Conservation (phyloP, 208 protist species). For the Zelonia costaricensis region DNA sequence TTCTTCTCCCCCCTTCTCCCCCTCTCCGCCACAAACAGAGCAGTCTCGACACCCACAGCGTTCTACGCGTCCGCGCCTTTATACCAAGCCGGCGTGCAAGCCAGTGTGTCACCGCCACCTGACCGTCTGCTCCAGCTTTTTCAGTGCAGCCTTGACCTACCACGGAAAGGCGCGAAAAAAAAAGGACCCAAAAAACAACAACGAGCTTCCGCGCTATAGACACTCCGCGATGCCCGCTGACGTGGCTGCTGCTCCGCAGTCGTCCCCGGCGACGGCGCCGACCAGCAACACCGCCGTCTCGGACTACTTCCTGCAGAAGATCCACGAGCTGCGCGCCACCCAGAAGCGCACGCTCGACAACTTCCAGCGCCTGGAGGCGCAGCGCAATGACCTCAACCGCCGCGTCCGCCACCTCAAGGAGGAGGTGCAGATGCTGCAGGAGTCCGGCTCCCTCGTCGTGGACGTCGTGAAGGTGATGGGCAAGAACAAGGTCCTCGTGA, state of each 20-base stretch:
- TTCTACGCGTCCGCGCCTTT: too few relatives aligned
- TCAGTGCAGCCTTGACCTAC: too few relatives aligned
- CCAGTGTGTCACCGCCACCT: too few relatives aligned
- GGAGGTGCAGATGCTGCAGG: conserved; percentile 98
- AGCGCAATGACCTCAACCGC: conserved; percentile 91
- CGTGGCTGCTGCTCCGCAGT: conserved; percentile 14
- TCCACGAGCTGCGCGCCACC: conserved; percentile 86
- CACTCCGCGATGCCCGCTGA: conserved; percentile 23
- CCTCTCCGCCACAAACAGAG: too few relatives aligned
- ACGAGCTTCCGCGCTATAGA: too few relatives aligned
- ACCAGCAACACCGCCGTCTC: conserved; percentile 48
- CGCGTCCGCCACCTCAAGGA: conserved; percentile 98
- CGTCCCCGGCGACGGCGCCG: conserved; percentile 21
- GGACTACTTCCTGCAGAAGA: conserved; percentile 91
- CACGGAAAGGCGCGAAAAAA: too few relatives aligned
- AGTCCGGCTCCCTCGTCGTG: conserved; percentile 98
- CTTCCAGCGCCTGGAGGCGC: conserved; percentile 84
- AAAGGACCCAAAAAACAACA: too few relatives aligned
- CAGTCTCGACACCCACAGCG: too few relatives aligned
- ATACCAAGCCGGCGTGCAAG: too few relatives aligned
- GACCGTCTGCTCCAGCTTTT: too few relatives aligned
- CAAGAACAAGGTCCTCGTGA: conserved; percentile 98
- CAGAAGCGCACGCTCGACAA: conserved; percentile 87
- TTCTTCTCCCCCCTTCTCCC: too few relatives aligned
- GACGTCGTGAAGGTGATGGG: conserved; percentile 99